phyloP scores from a whole-genome alignment of 2,329 filamentous ascomycete genomes.

The Fusarium palustre region DNA sequence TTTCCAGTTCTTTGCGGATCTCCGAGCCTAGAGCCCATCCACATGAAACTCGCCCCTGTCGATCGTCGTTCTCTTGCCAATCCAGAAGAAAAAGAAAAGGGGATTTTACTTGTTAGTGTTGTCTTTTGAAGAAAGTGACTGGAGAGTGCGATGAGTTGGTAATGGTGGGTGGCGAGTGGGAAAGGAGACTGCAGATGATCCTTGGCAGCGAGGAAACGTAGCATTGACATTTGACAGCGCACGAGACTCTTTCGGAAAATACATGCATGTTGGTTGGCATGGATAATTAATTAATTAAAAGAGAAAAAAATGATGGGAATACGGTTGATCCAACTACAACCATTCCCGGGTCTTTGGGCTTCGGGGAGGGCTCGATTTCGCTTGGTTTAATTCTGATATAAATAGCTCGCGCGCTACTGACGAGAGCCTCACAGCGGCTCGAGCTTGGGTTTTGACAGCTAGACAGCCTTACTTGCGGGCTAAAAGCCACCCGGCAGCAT shows the following conservation, averaged over 20 bases:
- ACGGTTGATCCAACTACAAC: background rate
- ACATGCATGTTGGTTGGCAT: background rate
- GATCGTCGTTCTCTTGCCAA: slow-evolving; percentile 15
- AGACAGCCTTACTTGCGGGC: slow-evolving; percentile 1
- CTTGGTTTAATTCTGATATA: background rate
- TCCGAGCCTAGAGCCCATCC: slow-evolving; percentile 1
- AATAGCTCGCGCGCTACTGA: background rate
- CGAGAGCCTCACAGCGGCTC: background rate
- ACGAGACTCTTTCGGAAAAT: background rate
- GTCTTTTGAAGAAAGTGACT: background rate
- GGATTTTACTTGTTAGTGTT: too few relatives aligned
- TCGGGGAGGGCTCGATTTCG: background rate
- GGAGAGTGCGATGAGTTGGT: too few relatives aligned
- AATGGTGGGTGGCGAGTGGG: slow-evolving; percentile 8
- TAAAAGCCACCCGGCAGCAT: background rate
- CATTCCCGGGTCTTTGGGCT: background rate
- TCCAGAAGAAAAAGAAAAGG: slow-evolving; percentile 1
- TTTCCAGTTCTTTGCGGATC: background rate
- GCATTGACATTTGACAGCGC: slow-evolving; percentile 7
- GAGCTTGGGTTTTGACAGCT: background rate
- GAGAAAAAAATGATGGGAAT: slow-evolving; percentile 1
- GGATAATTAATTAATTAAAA: background rate
- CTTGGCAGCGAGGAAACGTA: slow-evolving; percentile 9
- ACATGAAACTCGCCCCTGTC: slow-evolving; percentile 33
- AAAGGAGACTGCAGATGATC: slow-evolving; percentile 1